Evolutionary conservation across 1,139 yeast species (phyloP), one percentile per base, ranked within the genome.

Genomic region (Taphrina flavorubra): DNA sequence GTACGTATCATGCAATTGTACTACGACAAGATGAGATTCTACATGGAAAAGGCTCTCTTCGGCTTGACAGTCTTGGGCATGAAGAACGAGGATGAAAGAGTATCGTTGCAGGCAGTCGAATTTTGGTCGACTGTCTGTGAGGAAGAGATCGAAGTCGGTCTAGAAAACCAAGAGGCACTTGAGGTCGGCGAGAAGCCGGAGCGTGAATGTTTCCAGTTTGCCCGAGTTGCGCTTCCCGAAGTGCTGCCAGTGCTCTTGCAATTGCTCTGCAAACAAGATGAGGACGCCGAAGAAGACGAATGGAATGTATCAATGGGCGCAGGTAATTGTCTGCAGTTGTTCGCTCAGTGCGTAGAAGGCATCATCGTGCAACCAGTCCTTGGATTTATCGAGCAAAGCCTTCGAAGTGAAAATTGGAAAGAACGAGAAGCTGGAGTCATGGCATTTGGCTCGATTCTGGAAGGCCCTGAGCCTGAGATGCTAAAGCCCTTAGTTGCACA

Each of bases 251-350:
- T 96, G 31, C 81, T 94, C 72, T 83, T 94, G 74, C 83, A 85
- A 51, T 82, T 94, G 71, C 84, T 94, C 72, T 90, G 95, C 14
- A 86, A 92, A 77, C 97, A 92, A 78, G 94, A 91, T 77, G 97
- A 90, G 70, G 94, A 88, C 76, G 74, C 76, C 36, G 87, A 83
- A 71, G 97, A 92, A 77, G 99, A 94, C 76, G 96, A 91, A 75
- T 94, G 99, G 99, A 89, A 92, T 69, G 96, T 92, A 59, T 87
- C 97, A 8, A 94, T 94, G 99, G 97, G 99, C 65, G 97, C 99
- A 1, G 99, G 97, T 75, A 94, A 98, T 14, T 95, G 98, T 80
- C 82, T 94, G 76, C 97, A 91, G 80, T 82, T 94, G 72, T 92
- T 90, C 80, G 97, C 99, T 5, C 96, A 90, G 78, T 86, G 89